Base-by-base conservation (phyloP, 495 filamentous ascomycete genomes). In the Hyaloscypha hepaticicola region DNA sequence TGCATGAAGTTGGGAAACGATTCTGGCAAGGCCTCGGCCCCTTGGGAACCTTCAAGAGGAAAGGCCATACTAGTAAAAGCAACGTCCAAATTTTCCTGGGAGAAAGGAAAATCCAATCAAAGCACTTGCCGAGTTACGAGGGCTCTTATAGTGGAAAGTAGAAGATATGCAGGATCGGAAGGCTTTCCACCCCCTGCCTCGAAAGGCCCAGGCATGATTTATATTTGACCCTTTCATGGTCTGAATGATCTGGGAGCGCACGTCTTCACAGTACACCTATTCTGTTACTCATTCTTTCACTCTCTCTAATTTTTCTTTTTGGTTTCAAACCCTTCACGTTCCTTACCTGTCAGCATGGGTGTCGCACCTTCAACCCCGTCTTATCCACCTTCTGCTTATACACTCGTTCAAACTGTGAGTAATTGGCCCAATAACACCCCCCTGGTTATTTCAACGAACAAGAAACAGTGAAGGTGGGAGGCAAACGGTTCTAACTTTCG, bases 331-430 rank as follows among this genome's bases (percentile, higher is more conserved):
- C 31, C 6, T 45, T 45, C 12, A 45, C 38, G 9, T 4, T 45
- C 38, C 38, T 45, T 45, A 45, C 38, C 31, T 34, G 14, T 45
- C 38, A 45, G 0, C 14, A 45, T 45, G 38, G 38, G 38, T 19
- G 38, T 19, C 4, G 38, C 38, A 45, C 38, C 38, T 45, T 45
- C 38, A 45, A 45, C 11, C 19, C 11, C 38, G 38, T 5, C 31
- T 5, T 45, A 16, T 45, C 11, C 38, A 16, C 5, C 31, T 5
- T 45, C 48, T 33, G 60, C 61, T 4, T 68, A 65, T 38, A 60
- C n/a, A 12, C 56, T 68, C 8, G 55, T 26, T 27, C n/a, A 64
- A 5, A 31, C 38, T 25, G 63, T 65, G 45, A 53, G 63, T 58
- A 24, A 7, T 16, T 9, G 16, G 5, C 24, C 56, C 8, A 0